Percentiles rank a stretch among this genome's conserved stretches.
These are phyloP conservation scores for Penicillium sp. DNA, from an alignment of 2,329 filamentous ascomycete species.

Conservation along the genomic window DNA sequence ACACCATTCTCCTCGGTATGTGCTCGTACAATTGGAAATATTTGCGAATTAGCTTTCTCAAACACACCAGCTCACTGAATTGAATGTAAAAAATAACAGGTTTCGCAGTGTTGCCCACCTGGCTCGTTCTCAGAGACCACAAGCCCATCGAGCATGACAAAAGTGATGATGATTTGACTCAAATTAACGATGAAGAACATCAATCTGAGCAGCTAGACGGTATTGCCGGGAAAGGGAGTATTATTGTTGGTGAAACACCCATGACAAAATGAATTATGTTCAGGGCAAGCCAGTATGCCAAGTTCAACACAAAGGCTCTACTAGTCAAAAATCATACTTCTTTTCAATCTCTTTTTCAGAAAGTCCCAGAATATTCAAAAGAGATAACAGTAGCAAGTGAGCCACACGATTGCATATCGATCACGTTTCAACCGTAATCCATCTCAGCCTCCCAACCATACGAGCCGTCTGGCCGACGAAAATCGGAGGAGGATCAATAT, in stretches of 20 bases:
- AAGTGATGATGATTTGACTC: background rate
- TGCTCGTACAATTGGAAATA: background rate
- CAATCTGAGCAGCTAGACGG: background rate
- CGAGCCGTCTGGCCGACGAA: slow-evolving; percentile 57
- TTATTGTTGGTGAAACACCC: background rate
- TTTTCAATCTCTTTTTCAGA: too few relatives aligned
- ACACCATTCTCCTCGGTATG: slow-evolving; percentile 34
- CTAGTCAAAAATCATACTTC: too few relatives aligned
- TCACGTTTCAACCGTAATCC: slow-evolving; percentile 60
- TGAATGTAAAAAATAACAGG: slow-evolving; percentile 11
- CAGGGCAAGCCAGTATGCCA: too few relatives aligned
- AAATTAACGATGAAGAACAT: slow-evolving; percentile 14
- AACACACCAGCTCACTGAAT: background rate
- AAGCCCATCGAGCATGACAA: slow-evolving; percentile 20
- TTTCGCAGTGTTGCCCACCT: slow-evolving; percentile 27
- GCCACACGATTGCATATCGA: slow-evolving; percentile 59
- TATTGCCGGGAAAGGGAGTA: background rate
- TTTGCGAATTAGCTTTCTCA: background rate
- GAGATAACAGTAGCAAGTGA: slow-evolving; percentile 61
- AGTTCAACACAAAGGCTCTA: too few relatives aligned
- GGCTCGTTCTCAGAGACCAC: slow-evolving; percentile 24
- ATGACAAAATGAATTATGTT: background rate
- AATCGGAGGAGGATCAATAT: slow-evolving; percentile 61
- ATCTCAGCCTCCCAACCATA: slow-evolving; percentile 67
- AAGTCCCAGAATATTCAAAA: too few relatives aligned